A percentile compares a stretch with the other conserved stretches of the same genome.
Conservation (phyloP, 495 filamentous ascomycete species). For the Penicillium bovifimosum region DNA sequence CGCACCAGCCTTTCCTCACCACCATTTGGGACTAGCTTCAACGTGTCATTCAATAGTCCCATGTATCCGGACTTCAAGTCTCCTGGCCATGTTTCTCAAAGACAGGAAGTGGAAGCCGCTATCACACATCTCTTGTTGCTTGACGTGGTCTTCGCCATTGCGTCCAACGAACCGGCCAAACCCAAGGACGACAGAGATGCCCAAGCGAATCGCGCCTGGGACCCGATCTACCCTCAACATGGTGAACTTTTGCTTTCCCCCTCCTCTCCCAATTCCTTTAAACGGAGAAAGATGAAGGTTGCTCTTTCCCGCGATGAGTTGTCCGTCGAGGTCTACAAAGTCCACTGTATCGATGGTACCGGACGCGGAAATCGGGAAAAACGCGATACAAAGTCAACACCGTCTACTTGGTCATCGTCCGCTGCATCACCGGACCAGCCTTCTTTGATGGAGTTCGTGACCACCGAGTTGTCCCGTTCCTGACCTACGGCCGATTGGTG, state of each 20-base stretch:
- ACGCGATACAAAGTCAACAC: constrained; percentile 2
- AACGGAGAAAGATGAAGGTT: constrained; percentile 36
- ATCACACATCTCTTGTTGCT: constrained; percentile 37
- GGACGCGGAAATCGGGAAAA: constrained; percentile 11
- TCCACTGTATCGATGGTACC: constrained; percentile 19
- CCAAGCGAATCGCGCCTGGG: constrained; percentile 19
- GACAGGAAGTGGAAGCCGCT: constrained; percentile 33
- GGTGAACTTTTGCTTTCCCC: constrained; percentile 32
- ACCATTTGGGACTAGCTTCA: constrained; percentile 43
- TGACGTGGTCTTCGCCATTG: constrained; percentile 32
- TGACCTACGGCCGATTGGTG: neutral
- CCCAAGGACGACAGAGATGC: neutral
- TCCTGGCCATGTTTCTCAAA: constrained; percentile 31
- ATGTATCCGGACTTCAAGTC: constrained; percentile 32
- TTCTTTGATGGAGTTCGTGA: constrained; percentile 33
- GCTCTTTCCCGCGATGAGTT: constrained; percentile 29
- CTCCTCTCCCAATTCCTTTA: constrained; percentile 9
- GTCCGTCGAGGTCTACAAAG: constrained; percentile 21
- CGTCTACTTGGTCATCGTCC: constrained; percentile 25
- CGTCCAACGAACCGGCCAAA: constrained; percentile 12
- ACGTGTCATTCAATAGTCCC: constrained; percentile 37
- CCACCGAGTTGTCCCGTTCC: constrained; percentile 8
- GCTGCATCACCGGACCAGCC: neutral
- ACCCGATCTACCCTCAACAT: constrained; percentile 37
- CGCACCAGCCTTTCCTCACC: constrained; percentile 40